Percentiles rank a stretch among this genome's conserved stretches.
These are phyloP conservation scores for Mycosphaerella arachidis DNA, from an alignment of 2,329 filamentous ascomycete genomes.

Conservation along the genomic window DNA sequence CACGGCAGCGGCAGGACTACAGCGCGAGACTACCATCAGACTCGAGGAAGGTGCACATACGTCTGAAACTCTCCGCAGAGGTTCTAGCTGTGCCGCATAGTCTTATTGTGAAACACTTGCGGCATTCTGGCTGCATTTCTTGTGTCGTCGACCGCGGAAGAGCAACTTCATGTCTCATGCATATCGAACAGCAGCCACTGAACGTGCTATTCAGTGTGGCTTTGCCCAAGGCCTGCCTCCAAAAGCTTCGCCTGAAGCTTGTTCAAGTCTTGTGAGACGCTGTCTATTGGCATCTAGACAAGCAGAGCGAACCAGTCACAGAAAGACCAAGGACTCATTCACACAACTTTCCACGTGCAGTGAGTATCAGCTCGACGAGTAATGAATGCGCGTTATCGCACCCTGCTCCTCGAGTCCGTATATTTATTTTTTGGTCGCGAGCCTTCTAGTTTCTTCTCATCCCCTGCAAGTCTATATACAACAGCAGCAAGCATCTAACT, in stretches of 20 bases:
- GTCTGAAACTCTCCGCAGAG: not conserved
- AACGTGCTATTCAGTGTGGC: not conserved
- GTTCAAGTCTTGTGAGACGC: not conserved
- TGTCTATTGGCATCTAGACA: not conserved
- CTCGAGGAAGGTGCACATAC: not conserved
- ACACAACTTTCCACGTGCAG: not conserved
- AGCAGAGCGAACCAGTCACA: not conserved
- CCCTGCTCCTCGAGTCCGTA: not conserved
- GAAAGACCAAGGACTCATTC: not conserved
- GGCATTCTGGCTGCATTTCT: not conserved
- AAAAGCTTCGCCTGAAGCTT: not conserved
- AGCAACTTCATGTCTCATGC: not conserved
- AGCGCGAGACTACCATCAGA: not conserved
- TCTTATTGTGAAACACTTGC: not conserved
- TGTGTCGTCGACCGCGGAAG: not conserved
- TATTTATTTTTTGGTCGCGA: not conserved
- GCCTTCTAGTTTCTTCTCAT: conserved; percentile 3
- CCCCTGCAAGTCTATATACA: not conserved
- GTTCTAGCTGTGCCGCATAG: not conserved
- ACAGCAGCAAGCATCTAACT: not conserved
- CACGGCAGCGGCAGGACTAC: not conserved
- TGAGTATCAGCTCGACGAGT: not conserved
- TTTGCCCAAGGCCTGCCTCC: not conserved
- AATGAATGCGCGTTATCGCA: not conserved
- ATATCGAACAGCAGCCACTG: not conserved